Evolutionary conservation across 2,329 filamentous ascomycete genomes (phyloP).

Genomic region (Dactylella cylindrospora): DNA sequence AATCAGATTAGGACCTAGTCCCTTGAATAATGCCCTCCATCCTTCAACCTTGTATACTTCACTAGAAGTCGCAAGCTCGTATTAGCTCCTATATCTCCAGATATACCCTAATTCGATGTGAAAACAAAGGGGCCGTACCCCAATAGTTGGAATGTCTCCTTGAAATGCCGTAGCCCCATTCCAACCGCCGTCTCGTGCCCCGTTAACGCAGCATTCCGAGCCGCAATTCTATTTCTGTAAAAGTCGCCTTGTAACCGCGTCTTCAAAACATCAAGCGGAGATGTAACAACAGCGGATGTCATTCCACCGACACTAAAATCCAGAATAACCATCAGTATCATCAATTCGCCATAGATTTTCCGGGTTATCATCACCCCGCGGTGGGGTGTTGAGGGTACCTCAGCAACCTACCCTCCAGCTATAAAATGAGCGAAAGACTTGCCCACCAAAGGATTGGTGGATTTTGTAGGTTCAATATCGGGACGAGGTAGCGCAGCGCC

Average conservation of each 20-base stretch:
- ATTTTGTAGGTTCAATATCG: slow-evolving; percentile 34
- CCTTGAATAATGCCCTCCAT: slow-evolving; percentile 86
- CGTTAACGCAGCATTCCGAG: slow-evolving; percentile 24
- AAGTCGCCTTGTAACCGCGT: slow-evolving; percentile 92
- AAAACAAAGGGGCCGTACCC: slow-evolving; percentile 57
- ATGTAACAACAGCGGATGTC: slow-evolving; percentile 88
- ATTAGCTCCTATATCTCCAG: slow-evolving; percentile 3
- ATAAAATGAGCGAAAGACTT: slow-evolving; percentile 92
- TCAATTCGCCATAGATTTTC: slow-evolving; percentile 3
- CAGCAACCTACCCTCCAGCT: slow-evolving; percentile 72
- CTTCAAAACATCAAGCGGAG: slow-evolving; percentile 89
- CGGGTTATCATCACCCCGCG: slow-evolving; percentile 1
- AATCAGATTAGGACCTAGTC: slow-evolving; percentile 83
- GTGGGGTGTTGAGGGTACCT: neutral
- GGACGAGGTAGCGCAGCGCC: slow-evolving; percentile 36
- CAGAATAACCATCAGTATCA: slow-evolving; percentile 38
- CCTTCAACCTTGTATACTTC: slow-evolving; percentile 74
- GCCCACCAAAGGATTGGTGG: slow-evolving; percentile 49
- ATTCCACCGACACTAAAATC: slow-evolving; percentile 74
- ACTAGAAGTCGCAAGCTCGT: slow-evolving; percentile 9
- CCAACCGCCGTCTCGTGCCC: slow-evolving; percentile 39
- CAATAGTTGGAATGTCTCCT: slow-evolving; percentile 83
- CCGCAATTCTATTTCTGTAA: slow-evolving; percentile 75
- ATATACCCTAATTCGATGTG: neutral
- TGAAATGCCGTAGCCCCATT: slow-evolving; percentile 61